A percentile compares a stretch with the other conserved stretches of the same genome.
phyloP scores from a whole-genome alignment of 2,329 filamentous ascomycete genomes.

The Sporothrix pallida region DNA sequence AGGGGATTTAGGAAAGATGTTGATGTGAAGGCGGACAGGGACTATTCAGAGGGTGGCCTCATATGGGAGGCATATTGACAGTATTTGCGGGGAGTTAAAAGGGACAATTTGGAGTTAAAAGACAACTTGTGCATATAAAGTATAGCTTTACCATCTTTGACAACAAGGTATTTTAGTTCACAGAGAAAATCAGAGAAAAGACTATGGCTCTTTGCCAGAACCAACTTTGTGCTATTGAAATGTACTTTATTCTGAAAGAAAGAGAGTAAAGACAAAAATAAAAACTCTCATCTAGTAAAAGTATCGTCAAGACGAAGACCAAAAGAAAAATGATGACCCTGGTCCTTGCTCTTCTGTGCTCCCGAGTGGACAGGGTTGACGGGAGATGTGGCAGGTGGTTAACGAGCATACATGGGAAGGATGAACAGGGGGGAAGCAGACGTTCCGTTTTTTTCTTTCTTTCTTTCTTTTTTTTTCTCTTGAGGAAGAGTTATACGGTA shows the following conservation, averaged over 20 bases:
- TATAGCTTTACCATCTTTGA: too few species aligned
- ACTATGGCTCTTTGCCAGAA: too few species aligned
- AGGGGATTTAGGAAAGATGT: not conserved
- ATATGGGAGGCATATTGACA: conserved; percentile 10
- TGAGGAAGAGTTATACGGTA: not conserved
- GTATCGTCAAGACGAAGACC: not conserved
- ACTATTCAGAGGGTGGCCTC: not conserved
- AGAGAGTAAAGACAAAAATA: not conserved
- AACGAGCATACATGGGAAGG: not conserved
- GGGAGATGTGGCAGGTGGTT: not conserved
- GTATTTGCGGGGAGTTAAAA: not conserved
- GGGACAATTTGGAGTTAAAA: not conserved
- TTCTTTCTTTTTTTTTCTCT: not conserved
- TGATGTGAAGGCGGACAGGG: not conserved
- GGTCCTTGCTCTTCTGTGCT: not conserved
- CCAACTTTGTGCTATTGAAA: too few species aligned
- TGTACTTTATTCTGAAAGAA: not conserved
- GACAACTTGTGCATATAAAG: not conserved
- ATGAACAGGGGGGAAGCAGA: not conserved
- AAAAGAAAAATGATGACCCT: not conserved
- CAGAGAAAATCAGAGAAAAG: too few species aligned
- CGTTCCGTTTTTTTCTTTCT: not conserved
- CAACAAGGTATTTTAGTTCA: too few species aligned
- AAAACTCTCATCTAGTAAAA: not conserved
- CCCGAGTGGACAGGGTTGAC: not conserved